phyloP scores from a whole-genome alignment of 331 rosid species.

The Acacia concinna region DNA sequence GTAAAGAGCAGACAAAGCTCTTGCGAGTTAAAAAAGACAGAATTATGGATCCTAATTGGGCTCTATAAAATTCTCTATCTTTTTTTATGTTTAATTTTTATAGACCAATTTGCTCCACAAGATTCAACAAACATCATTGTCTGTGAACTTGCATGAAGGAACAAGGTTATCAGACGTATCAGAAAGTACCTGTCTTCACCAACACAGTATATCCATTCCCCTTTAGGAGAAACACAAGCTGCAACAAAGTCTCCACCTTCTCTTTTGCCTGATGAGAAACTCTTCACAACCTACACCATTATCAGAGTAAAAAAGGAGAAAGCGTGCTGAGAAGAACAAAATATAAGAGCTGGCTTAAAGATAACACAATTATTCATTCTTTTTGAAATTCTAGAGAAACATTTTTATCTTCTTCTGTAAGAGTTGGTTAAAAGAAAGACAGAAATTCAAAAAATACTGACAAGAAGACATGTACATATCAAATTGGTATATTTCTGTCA shows the following conservation, averaged over 20 bases:
- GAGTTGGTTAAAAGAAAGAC: neutral
- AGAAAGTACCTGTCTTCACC: conserved; percentile 90
- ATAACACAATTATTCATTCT: neutral
- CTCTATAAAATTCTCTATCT: neutral
- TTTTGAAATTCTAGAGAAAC: neutral
- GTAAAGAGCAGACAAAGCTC: neutral
- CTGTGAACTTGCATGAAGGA: conserved; percentile 4
- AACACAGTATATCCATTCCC: conserved; percentile 99
- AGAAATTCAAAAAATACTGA: too few relatives aligned
- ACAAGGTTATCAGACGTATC: neutral
- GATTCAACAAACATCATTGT: conserved; percentile 9
- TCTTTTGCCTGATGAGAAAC: conserved; percentile 98
- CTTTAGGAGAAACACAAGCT: conserved; percentile 93
- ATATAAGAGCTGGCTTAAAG: neutral
- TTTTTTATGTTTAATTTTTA: neutral
- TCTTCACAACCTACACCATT: conserved; percentile 83
- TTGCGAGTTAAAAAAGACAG: neutral
- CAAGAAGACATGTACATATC: neutral
- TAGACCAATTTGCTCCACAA: neutral
- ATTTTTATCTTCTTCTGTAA: neutral
- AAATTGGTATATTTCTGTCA: neutral
- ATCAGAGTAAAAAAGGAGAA: neutral
- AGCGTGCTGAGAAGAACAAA: neutral
- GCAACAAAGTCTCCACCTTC: conserved; percentile 99
- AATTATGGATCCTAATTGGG: neutral